Base-by-base conservation (phyloP, 441 rosid genomes). In the Populus hybrid region DNA sequence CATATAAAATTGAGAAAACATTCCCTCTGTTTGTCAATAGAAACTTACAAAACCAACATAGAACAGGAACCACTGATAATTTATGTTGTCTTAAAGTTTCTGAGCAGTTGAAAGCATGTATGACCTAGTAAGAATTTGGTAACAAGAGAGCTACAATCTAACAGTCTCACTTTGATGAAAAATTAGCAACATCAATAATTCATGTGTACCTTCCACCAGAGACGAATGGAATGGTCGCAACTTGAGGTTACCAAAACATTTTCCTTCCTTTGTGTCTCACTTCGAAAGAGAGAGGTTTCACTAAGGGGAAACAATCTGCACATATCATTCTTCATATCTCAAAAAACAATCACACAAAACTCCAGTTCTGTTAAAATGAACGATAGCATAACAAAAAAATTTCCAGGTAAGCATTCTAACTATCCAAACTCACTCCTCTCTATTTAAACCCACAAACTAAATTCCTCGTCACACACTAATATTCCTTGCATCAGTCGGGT, bases 141-240 rank as follows among this genome's bases (percentile, higher is more conserved):
- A 57, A 50, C 18, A n/a, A 9, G 34, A 12, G 66, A 12, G 76
- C 9, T 20, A 18, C 38, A 70, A 28, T n/a, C 26, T 26, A 36
- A 18, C 6, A 16, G 72, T 20, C 28, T 18, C 18, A 21, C 61
- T 20, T 32, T 30, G 36, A 59, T 59, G 23, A 28, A 8, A 72
- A 18, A 7, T 67, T 23, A 68, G 80, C 8, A 69, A 69, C 36
- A 67, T 32, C 8, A 23, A 36, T 65, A 73, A 66, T 69, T 46
- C 54, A 24, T 72, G 76, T 28, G 21, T 86, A 92, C 97, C 93
- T 92, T 90, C 92, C 90, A 86, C 94, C 94, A 92, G n/a, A 89
- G 68, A 72, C 94, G 92, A 86, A 92, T 87, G 10, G 94, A 82
- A 73, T 76, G 93, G 65, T 88, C 94, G 72, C 73, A 76, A 77